phyloP scores from a whole-genome alignment of 768 basidiomycete species.

The Russula virescens region DNA sequence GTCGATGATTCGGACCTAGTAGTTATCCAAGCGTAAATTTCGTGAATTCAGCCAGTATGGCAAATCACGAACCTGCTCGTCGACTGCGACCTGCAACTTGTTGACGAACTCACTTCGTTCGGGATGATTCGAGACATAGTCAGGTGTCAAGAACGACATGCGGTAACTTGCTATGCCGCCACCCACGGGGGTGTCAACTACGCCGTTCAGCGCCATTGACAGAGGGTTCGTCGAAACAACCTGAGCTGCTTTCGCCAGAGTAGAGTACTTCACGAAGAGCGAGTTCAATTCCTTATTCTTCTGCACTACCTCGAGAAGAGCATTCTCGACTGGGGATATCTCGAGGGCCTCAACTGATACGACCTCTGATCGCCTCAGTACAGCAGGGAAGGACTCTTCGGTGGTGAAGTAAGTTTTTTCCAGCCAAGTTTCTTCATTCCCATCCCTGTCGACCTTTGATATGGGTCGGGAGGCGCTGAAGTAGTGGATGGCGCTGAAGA shows the following conservation, averaged over 20 bases:
- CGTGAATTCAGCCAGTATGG: not conserved
- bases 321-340: conserved; percentile 81
- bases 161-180: conserved; percentile 77
- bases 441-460: conserved; percentile 56
- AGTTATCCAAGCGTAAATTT: conserved; percentile 1
- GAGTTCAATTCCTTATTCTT: conserved; percentile 73
- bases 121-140: conserved; percentile 62
- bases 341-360: conserved; percentile 63
- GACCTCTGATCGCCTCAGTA: conserved; percentile 85
- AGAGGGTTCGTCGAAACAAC: conserved; percentile 71
- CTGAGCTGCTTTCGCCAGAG: conserved; percentile 72
- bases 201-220: conserved; percentile 81
- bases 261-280: conserved; percentile 64
- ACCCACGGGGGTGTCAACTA: conserved; percentile 76
- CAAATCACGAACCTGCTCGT: conserved; percentile 62
- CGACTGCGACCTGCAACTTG: conserved; percentile 66
- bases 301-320: conserved; percentile 71
- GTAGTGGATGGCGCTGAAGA: conserved; percentile 64
- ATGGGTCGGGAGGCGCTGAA: conserved; percentile 76
- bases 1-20: conserved; percentile 72
- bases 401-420: conserved; percentile 88
- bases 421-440: conserved; percentile 71
- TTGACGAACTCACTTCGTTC: conserved; percentile 67
- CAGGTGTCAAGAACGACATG: conserved; percentile 64
- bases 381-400: conserved; percentile 86